phyloP scores from a whole-genome alignment of 2,329 filamentous ascomycete species.

The Xylariaceae sp. region DNA sequence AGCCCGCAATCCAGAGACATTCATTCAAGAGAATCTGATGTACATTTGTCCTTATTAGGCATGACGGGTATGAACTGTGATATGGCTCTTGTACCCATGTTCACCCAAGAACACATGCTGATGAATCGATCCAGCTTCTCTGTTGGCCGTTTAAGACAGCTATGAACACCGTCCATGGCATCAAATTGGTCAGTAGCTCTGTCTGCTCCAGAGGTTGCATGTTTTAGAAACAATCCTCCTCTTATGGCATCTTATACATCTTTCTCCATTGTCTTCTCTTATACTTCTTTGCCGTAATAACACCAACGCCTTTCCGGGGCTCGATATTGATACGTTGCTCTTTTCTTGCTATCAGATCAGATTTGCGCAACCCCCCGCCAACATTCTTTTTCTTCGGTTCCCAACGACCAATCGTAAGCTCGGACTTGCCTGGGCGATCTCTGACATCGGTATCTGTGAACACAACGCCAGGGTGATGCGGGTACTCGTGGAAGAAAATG shows the following conservation, averaged over 20 bases:
- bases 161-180: too few relatives aligned
- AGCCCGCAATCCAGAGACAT: too few relatives aligned
- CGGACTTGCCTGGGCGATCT: conserved; percentile 19
- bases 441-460: conserved; percentile 23
- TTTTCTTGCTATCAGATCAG: not conserved
- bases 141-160: too few relatives aligned
- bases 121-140: too few relatives aligned
- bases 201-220: too few relatives aligned
- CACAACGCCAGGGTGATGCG: not conserved
- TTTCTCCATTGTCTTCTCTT: conserved; percentile 8
- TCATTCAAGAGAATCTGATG: too few relatives aligned
- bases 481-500: conserved; percentile 23
- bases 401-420: conserved; percentile 18
- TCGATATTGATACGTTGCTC: conserved; percentile 15
- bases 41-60: too few relatives aligned
- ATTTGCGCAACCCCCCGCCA: not conserved
- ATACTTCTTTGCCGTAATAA: conserved; percentile 2
- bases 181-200: too few relatives aligned
- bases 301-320: conserved; percentile 19
- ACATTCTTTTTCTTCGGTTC: not conserved
- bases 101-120: too few relatives aligned
- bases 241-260: conserved; percentile 8
- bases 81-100: too few relatives aligned
- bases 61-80: too few relatives aligned
- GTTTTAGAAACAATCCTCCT: too few relatives aligned